A percentile compares a stretch with the other conserved stretches of the same genome.
Conservation (phyloP, 768 basidiomycete species). For the Agaricus sinodeliciosus region DNA sequence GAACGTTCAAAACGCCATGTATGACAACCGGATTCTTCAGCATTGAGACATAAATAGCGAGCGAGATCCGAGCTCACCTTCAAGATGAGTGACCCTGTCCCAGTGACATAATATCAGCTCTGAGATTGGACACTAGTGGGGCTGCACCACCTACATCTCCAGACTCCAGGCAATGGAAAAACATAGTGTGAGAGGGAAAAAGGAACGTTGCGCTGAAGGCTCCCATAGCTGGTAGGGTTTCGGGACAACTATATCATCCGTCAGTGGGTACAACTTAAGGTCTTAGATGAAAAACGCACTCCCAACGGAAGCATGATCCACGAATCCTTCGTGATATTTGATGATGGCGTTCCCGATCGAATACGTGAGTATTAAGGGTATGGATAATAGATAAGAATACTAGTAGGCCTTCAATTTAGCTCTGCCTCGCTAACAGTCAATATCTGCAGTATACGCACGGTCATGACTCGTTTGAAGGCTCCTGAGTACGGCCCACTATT, state of each 20-base stretch:
- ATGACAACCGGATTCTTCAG: not conserved
- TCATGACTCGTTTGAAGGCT: conserved; percentile 85
- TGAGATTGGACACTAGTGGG: not conserved
- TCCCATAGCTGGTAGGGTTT: conserved; percentile 60
- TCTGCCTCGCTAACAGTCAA: not conserved
- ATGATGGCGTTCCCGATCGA: conserved; percentile 60
- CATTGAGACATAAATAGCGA: not conserved
- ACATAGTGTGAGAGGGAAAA: conserved; percentile 60
- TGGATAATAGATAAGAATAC: conserved; percentile 64
- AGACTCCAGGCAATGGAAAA: conserved; percentile 66
- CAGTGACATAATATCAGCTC: not conserved
- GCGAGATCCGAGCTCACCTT: conserved; percentile 40
- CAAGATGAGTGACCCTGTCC: conserved; percentile 67
- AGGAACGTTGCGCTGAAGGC: conserved; percentile 32
- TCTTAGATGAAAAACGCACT: conserved; percentile 31
- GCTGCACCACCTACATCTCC: conserved; percentile 54
- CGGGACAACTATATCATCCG: conserved; percentile 43
- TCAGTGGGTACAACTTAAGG: not conserved
- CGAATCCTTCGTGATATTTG: conserved; percentile 68
- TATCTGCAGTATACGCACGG: conserved; percentile 34
- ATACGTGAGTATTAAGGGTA: conserved; percentile 56
- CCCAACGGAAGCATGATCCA: conserved; percentile 35
- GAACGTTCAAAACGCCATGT: not conserved
- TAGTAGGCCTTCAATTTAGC: conserved; percentile 19
- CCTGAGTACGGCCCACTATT: conserved; percentile 58